Percentiles rank a stretch among this genome's conserved stretches.
Evolutionary conservation across 1,284 basidiomycete species (phyloP).

Genomic region (Heterobasidion irregulare): DNA sequence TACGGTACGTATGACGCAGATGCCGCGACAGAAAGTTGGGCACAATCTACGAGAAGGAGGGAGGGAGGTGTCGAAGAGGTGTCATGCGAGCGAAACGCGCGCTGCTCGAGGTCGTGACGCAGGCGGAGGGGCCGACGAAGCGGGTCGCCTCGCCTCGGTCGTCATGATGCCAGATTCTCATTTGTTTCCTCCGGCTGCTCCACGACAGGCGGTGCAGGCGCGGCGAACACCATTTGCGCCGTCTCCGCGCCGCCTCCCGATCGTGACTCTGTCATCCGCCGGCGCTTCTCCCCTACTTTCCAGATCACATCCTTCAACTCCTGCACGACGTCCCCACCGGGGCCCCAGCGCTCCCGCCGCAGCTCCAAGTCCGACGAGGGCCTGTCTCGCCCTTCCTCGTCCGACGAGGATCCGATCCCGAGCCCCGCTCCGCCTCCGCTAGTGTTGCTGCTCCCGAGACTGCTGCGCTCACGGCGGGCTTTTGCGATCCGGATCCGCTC

Average conservation of each 20-base stretch:
- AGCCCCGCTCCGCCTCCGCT: constrained; percentile 15
- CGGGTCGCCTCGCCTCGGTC: neutral
- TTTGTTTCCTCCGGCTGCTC: neutral
- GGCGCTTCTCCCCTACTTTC: constrained; percentile 65
- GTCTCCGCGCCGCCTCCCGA: neutral
- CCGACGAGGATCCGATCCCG: constrained; percentile 6
- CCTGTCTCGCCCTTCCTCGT: constrained; percentile 5
- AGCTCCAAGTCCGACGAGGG: constrained; percentile 1
- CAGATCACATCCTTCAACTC: constrained; percentile 79
- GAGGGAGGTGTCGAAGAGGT: too few species aligned
- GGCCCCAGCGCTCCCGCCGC: constrained; percentile 48
- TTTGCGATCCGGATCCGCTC: constrained; percentile 60
- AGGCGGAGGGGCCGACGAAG: too few species aligned
- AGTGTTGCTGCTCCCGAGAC: constrained; percentile 28
- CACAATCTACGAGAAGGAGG: neutral
- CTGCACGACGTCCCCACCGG: constrained; percentile 71
- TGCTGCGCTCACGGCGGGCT: constrained; percentile 35
- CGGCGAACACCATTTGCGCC: neutral
- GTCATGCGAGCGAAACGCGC: too few species aligned
- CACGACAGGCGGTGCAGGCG: neutral
- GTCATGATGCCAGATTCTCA: neutral
- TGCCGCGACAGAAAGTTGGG: too few species aligned
- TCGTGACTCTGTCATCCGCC: constrained; percentile 33
- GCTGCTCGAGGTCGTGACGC: too few species aligned
- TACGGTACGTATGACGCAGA: neutral